phyloP scores from a whole-genome alignment of 2,329 filamentous ascomycete genomes.

The Colletotrichum limetticola region DNA sequence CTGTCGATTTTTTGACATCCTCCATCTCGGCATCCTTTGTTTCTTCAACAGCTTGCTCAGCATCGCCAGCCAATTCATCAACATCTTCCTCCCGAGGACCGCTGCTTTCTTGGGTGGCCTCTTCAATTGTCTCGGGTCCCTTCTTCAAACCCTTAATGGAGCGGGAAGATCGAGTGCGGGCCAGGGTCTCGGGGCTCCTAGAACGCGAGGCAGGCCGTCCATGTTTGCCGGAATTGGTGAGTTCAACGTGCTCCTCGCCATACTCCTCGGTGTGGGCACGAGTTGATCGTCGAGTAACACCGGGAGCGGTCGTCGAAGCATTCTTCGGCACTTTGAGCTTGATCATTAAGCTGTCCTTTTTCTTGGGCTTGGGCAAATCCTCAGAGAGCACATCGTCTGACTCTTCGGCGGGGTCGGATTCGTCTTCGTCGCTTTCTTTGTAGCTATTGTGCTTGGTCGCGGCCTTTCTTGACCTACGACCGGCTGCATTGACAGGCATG shows the following conservation, averaged over 20 bases:
- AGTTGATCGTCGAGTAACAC: slow-evolving; percentile 58
- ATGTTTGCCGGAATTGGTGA: slow-evolving; percentile 71
- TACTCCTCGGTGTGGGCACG: slow-evolving; percentile 65
- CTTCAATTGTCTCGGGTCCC: slow-evolving; percentile 59
- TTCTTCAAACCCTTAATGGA: slow-evolving; percentile 62
- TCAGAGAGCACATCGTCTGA: slow-evolving; percentile 40
- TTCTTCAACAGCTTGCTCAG: slow-evolving; percentile 41
- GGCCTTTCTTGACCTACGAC: slow-evolving; percentile 59
- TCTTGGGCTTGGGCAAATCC: slow-evolving; percentile 40
- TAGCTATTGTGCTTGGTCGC: slow-evolving; percentile 59
- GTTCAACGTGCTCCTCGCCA: slow-evolving; percentile 65
- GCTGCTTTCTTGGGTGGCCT: slow-evolving; percentile 65
- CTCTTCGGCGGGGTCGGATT: slow-evolving; percentile 43
- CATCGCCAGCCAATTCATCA: slow-evolving; percentile 51
- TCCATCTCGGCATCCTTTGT: slow-evolving; percentile 35
- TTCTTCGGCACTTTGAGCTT: slow-evolving; percentile 54
- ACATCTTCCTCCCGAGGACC: slow-evolving; percentile 47
- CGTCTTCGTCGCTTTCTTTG: slow-evolving; percentile 57
- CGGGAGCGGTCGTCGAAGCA: slow-evolving; percentile 21
- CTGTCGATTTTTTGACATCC: slow-evolving; percentile 41
- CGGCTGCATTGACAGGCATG: slow-evolving; percentile 57
- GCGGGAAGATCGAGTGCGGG: slow-evolving; percentile 58
- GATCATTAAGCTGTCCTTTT: slow-evolving; percentile 47
- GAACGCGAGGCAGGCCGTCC: slow-evolving; percentile 59
- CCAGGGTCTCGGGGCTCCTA: slow-evolving; percentile 63